Conservation (phyloP, 1,284 basidiomycete genomes). For the Cutaneotrichosporon arboriforme region DNA sequence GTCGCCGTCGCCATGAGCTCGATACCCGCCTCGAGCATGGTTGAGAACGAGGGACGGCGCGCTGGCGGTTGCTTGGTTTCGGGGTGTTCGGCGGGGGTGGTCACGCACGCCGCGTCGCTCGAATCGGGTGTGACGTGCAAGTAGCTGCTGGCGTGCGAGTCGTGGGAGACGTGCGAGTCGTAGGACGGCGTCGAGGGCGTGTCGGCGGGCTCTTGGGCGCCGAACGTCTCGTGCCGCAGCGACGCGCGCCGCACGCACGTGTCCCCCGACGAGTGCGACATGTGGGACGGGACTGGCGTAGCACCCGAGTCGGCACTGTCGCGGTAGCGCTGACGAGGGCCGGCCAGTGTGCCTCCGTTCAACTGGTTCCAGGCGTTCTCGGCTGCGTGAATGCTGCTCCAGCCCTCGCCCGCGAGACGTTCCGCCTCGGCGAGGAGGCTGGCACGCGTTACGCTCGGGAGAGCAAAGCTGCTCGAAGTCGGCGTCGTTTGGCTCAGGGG, state of each 20-base stretch:
- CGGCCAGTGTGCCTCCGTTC: slow-evolving; percentile 8
- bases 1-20: neutral
- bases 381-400: slow-evolving; percentile 15
- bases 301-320: neutral
- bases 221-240: too few relatives aligned
- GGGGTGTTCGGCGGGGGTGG: neutral
- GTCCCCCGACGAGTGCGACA: neutral
- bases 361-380: slow-evolving; percentile 18
- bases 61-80: neutral
- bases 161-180: neutral
- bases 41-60: neutral
- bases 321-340: neutral
- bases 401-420: slow-evolving; percentile 13
- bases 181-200: neutral
- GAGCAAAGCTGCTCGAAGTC: neutral
- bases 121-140: neutral
- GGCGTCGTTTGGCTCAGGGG: neutral
- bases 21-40: neutral
- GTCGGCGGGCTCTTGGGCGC: too few relatives aligned
- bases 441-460: too few relatives aligned
- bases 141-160: neutral
- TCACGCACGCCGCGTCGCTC: neutral
- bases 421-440: slow-evolving; percentile 14
- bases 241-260: too few relatives aligned
- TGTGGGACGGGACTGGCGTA: too few relatives aligned